These are phyloP conservation scores for Heritiera littoralis DNA, from an alignment of 345 rosid species.

Conservation along the genomic window DNA sequence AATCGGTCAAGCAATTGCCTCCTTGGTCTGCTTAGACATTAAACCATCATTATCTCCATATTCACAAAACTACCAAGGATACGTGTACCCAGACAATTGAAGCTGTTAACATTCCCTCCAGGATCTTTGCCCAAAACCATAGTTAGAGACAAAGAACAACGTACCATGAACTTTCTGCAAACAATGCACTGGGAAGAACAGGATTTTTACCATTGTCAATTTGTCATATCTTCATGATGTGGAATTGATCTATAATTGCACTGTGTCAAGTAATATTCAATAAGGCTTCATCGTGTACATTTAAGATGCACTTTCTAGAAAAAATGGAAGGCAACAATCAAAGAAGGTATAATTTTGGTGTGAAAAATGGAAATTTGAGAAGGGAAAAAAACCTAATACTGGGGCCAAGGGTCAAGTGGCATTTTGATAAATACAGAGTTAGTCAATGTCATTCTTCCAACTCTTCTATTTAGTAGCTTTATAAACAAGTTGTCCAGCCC, in stretches of 20 bases:
- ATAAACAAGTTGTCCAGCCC: conserved; percentile 21
- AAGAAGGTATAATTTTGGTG: not conserved
- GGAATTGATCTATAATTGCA: too few species aligned
- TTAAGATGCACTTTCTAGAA: not conserved
- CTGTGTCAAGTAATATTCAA: too few species aligned
- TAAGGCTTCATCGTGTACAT: too few species aligned
- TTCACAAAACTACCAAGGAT: conserved; percentile 23
- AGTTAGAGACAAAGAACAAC: too few species aligned
- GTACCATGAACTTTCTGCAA: too few species aligned
- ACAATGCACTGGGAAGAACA: not conserved
- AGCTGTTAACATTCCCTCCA: too few species aligned
- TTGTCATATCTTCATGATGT: not conserved
- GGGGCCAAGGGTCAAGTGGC: not conserved
- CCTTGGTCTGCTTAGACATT: not conserved
- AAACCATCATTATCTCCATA: conserved; percentile 9
- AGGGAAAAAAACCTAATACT: not conserved
- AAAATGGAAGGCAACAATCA: too few species aligned
- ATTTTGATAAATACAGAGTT: conserved; percentile 19
- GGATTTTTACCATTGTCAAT: not conserved
- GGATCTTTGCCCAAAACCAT: not conserved
- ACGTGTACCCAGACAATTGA: too few species aligned
- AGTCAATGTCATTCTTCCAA: conserved; percentile 23
- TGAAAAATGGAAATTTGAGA: not conserved
- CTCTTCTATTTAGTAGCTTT: not conserved
- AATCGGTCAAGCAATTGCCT: conserved; percentile 18